A percentile compares a stretch with the other conserved stretches of the same genome.
These are phyloP conservation scores for Adansonia madagascariensis DNA, from an alignment of 441 rosid species.

Conservation along the genomic window DNA sequence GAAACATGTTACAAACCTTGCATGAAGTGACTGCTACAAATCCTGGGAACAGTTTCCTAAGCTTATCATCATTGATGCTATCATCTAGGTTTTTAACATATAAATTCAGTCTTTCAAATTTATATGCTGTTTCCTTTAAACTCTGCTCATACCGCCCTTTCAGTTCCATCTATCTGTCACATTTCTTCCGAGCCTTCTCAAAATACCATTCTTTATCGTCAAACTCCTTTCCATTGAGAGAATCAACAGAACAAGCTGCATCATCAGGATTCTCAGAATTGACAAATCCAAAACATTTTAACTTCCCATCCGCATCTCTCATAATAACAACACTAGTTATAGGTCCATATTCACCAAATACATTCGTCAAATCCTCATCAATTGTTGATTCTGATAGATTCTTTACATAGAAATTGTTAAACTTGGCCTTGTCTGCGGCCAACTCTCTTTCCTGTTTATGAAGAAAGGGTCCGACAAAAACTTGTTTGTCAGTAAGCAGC, in stretches of 20 bases:
- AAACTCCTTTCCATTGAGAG: conserved; percentile 52
- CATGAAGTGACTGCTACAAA: conserved; percentile 58
- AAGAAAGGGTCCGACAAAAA: conserved; percentile 58
- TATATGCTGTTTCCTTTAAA: conserved; percentile 42
- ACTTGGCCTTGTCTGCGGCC: conserved; percentile 29
- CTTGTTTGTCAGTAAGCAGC: conserved; percentile 62
- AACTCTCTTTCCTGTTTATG: conserved; percentile 25
- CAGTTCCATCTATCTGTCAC: conserved; percentile 56
- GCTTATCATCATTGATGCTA: conserved; percentile 51
- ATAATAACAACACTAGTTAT: conserved; percentile 57
- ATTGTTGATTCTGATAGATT: conserved; percentile 16
- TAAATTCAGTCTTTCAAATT: conserved; percentile 49
- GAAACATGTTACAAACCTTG: conserved; percentile 43
- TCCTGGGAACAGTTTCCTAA: conserved; percentile 51
- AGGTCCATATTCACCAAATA: conserved; percentile 49
- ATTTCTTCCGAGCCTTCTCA: conserved; percentile 62
- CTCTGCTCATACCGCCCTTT: conserved; percentile 54
- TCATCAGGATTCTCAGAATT: conserved; percentile 58
- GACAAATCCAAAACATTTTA: conserved; percentile 60
- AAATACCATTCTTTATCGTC: conserved; percentile 65
- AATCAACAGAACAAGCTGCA: conserved; percentile 58
- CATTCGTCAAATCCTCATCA: conserved; percentile 23
- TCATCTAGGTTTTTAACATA: conserved; percentile 62
- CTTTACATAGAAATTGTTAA: conserved; percentile 24
- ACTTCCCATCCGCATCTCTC: conserved; percentile 59